Evolutionary conservation across 345 rosid species (phyloP).

Genomic region (Aquilaria malaccensis): DNA sequence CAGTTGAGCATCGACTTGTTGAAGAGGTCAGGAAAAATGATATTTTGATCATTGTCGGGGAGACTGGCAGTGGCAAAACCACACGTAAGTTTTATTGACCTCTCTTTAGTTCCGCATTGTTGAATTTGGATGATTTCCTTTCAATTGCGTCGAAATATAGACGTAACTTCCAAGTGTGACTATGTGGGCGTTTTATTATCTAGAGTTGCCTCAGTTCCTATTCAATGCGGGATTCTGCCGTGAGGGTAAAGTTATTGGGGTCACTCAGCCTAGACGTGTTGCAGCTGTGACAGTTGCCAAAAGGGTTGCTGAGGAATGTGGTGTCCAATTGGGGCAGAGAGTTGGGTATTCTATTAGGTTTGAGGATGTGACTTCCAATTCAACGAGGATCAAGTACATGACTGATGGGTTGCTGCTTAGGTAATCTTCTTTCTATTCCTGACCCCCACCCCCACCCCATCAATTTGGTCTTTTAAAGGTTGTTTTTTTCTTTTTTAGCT

Average conservation of each 20-base stretch:
- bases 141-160: no score
- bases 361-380: constrained; percentile 60
- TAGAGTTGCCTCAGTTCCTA: constrained; percentile 86
- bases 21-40: constrained; percentile 63
- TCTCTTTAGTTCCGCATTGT: neutral
- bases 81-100: constrained; percentile 50
- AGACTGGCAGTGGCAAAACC: constrained; percentile 96
- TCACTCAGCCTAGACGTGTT: constrained; percentile 91
- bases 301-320: constrained; percentile 84
- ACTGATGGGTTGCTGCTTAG: constrained; percentile 84
- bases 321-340: constrained; percentile 64
- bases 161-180: neutral
- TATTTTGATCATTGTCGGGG: constrained; percentile 78
- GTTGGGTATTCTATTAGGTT: constrained; percentile 89
- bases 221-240: constrained; percentile 66
- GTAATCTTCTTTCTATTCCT: constrained; percentile 23
- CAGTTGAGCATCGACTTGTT: constrained; percentile 67
- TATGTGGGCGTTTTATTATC: constrained; percentile 3
- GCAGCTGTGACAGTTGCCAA: constrained; percentile 89
- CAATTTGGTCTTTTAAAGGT: no score
- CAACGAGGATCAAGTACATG: constrained; percentile 82
- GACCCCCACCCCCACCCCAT: no score
- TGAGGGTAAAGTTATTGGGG: constrained; percentile 63
- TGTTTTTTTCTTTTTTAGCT: no score
- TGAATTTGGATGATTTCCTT: neutral